These are phyloP conservation scores for Apiospora arundinis DNA, from an alignment of 2,329 filamentous ascomycete species.

Conservation along the genomic window DNA sequence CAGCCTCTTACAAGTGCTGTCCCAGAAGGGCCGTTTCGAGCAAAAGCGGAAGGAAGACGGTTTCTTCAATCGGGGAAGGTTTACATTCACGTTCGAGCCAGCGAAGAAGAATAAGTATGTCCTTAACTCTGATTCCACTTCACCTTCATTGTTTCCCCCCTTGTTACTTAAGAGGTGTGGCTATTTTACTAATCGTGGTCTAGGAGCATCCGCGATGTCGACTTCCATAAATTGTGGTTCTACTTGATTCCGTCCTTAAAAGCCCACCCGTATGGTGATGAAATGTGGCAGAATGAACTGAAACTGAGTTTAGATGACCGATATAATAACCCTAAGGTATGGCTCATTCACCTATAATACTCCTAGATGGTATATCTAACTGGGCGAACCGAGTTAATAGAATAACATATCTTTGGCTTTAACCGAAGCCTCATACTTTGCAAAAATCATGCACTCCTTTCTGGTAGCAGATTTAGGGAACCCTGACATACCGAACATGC, in stretches of 20 bases:
- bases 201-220: no score
- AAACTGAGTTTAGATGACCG: background rate
- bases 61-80: no score
- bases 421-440: conserved; percentile 7
- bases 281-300: background rate
- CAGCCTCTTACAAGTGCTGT: background rate
- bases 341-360: background rate
- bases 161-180: no score
- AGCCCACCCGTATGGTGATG: no score
- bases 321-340: conserved; percentile 6
- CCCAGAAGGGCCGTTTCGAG: background rate
- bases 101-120: no score
- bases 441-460: conserved; percentile 2
- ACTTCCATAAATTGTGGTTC: no score
- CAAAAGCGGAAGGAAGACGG: background rate
- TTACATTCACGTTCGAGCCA: no score
- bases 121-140: no score
- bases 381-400: background rate
- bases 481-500: conserved; percentile 4
- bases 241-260: no score
- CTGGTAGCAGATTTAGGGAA: background rate
- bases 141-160: no score
- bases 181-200: no score
- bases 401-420: background rate
- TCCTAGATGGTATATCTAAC: background rate